These are phyloP conservation scores for Voacanga thouarsii DNA, from an alignment of 257 asterid species.

Conservation along the genomic window DNA sequence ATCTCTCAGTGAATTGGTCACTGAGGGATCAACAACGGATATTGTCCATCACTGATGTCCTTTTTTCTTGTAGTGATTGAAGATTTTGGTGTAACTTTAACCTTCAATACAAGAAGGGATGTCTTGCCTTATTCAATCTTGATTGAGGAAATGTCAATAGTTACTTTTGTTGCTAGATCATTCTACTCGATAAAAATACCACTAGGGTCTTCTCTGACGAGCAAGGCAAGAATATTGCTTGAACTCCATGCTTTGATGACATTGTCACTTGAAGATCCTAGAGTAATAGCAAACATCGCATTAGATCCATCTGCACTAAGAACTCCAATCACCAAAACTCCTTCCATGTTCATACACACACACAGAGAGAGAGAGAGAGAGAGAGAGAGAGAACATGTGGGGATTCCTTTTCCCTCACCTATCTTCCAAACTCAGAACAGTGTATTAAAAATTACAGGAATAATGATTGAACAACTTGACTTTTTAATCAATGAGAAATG, in stretches of 20 bases:
- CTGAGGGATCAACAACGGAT: no score
- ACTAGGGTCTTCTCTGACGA: conserved; percentile 77
- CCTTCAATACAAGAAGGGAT: no score
- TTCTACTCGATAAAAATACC: conserved; percentile 65
- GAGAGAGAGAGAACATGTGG: conserved; percentile 44
- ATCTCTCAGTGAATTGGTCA: no score
- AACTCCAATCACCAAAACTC: conserved; percentile 51
- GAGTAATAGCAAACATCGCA: no score
- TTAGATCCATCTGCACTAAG: no score
- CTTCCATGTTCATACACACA: conserved; percentile 66
- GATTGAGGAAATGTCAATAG: conserved; percentile 52
- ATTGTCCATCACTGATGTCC: no score
- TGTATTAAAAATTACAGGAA: no score
- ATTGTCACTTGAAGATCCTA: neutral
- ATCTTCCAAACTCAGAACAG: conserved; percentile 18
- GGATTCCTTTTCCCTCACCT: conserved; percentile 92
- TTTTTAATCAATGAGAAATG: no score
- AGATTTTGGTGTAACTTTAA: no score
- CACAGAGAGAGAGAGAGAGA: conserved; percentile 26
- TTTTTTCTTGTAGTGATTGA: no score
- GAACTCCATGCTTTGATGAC: conserved; percentile 72
- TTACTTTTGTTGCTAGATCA: conserved; percentile 50
- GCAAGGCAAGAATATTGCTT: conserved; percentile 66
- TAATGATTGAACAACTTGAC: no score
- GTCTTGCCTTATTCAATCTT: conserved; percentile 34